Percentiles rank a stretch among this genome's conserved stretches.
Evolutionary conservation across 2,329 filamentous ascomycete genomes (phyloP).

Genomic region (Alternaria arbusti): DNA sequence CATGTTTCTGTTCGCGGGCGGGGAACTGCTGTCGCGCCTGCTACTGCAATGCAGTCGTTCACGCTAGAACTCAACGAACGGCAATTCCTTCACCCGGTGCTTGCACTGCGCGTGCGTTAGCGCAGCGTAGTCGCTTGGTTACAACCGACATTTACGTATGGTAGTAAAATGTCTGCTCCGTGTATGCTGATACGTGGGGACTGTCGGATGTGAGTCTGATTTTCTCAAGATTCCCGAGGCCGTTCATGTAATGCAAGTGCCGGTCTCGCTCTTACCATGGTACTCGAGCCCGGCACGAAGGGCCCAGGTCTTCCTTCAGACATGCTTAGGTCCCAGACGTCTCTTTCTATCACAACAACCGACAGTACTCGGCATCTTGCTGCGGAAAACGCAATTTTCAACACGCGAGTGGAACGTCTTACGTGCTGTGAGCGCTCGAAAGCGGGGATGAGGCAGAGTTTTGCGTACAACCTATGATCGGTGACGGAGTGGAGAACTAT

Average conservation of each 20-base stretch:
- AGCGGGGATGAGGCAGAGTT: neutral
- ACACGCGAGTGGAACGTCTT: neutral
- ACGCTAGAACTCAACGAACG: neutral
- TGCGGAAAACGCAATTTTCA: neutral
- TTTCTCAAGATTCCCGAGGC: neutral
- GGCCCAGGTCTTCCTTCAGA: neutral
- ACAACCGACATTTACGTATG: neutral
- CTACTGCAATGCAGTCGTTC: neutral
- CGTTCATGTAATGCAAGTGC: neutral
- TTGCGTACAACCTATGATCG: neutral
- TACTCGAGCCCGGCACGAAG: neutral
- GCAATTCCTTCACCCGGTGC: neutral
- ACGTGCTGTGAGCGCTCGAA: neutral
- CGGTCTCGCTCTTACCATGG: neutral
- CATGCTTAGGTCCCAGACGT: neutral
- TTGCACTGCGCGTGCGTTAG: conserved; percentile 1
- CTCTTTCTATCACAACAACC: neutral
- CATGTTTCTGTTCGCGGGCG: neutral
- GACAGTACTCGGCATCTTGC: neutral
- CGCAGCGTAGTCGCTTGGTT: conserved; percentile 1
- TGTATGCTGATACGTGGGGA: neutral
- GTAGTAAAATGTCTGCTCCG: neutral
- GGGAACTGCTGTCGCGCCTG: neutral
- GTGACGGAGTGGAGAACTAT: neutral
- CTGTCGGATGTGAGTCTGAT: neutral